Evolutionary conservation across 2,329 filamentous ascomycete species (phyloP), one percentile per base, ranked within the genome.

Genomic region (Cryoendolithus antarcticus): DNA sequence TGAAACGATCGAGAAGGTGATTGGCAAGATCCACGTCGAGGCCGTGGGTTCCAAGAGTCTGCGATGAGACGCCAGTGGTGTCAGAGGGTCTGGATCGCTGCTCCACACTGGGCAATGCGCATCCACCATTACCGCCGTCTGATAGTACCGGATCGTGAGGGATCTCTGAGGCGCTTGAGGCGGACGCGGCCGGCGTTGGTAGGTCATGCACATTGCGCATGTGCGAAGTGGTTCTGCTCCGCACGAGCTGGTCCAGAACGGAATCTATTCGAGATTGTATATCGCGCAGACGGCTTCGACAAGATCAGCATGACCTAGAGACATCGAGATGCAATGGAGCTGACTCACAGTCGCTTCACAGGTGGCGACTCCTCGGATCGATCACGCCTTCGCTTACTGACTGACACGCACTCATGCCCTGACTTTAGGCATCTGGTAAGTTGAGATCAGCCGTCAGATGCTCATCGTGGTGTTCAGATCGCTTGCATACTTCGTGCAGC

Each of bases 401-500:
- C 15, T 19, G 15, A 19, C 32, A 10, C 24, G 13, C 32, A 34
- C 10, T n/a, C 6, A 34, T 13, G 32, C 12, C 12, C 32, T 9
- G 32, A 34, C 13, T 34, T 34, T 4, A 10, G 6, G n/a, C 32
- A 34, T 34, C 32, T 34, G 15, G 6, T 21, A 34, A 7, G 10
- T 21, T 15, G 8, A 21, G 7, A 21, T n/a, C 19, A 21, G 10
- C 9, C 6, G 13, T n/a, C n/a, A 8, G 11, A 21, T 34, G 10
- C 8, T 21, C 6, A 7, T 15, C 5, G 6, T 21, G 9, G 24
- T 21, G 10, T 19, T 15, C 19, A 6, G 11, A 10, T 19, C 32
- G 15, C n/a, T 7, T 21, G 6, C 35, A n/a, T 5, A 38, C 35
- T 38, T 38, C 4, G 35, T 15, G n/a, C 35, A 38, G 19, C 12